Conservation (phyloP, 1,139 yeast species). For the Wickerhamomyces sp. region DNA sequence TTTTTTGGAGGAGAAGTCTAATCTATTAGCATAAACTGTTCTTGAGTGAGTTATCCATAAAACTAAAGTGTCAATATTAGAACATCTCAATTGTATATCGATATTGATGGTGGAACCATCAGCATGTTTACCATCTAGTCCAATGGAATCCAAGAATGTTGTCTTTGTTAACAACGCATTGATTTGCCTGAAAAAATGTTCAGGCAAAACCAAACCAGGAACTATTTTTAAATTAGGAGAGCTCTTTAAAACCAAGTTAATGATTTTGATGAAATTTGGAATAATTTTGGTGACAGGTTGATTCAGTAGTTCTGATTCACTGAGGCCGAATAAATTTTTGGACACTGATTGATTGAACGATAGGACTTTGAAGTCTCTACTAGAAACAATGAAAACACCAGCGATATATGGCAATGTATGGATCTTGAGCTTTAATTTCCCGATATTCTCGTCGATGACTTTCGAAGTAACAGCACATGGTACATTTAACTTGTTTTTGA, state of each 20-base stretch:
- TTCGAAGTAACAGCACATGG: constrained; percentile 73
- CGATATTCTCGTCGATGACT: constrained; percentile 43
- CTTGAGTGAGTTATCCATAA: constrained; percentile 89
- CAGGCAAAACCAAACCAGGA: constrained; percentile 69
- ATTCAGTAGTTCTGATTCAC: constrained; percentile 44
- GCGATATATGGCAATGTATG: constrained; percentile 85
- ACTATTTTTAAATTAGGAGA: constrained; percentile 35
- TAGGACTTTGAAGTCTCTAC: constrained; percentile 37
- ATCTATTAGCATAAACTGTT: constrained; percentile 25
- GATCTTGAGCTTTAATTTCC: constrained; percentile 50
- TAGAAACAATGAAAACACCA: constrained; percentile 71
- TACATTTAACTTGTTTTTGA: constrained; percentile 38
- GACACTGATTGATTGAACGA: constrained; percentile 80
- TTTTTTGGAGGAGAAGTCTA: constrained; percentile 10
- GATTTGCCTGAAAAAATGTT: constrained; percentile 76
- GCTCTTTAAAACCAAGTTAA: constrained; percentile 43
- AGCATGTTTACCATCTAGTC: constrained; percentile 62
- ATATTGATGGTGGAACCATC: constrained; percentile 64
- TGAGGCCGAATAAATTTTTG: constrained; percentile 70
- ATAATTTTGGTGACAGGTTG: constrained; percentile 52
- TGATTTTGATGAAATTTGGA: constrained; percentile 58
- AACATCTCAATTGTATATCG: constrained; percentile 78
- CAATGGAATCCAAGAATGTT: constrained; percentile 56
- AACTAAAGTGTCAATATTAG: constrained; percentile 54
- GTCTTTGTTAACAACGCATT: constrained; percentile 30